These are phyloP conservation scores for Talaromyces thailandensis DNA, from an alignment of 495 filamentous ascomycete species.

Conservation along the genomic window DNA sequence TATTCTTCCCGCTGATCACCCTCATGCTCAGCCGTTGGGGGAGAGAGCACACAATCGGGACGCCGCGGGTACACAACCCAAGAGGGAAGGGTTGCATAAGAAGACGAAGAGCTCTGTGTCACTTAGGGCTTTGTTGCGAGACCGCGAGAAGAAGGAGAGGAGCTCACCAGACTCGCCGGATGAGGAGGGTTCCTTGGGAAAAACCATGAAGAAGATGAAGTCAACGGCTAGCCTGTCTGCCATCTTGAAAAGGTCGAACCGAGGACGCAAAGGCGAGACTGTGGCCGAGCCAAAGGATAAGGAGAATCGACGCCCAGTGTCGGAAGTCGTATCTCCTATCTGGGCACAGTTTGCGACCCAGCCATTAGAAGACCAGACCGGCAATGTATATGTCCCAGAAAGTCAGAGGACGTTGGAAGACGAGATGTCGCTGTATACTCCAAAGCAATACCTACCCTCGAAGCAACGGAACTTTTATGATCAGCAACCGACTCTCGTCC, in stretches of 20 bases:
- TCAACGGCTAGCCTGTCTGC: slow-evolving; percentile 69
- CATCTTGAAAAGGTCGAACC: slow-evolving; percentile 36
- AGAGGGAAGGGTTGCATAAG: slow-evolving; percentile 42
- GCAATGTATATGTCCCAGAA: slow-evolving; percentile 26
- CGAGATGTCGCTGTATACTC: slow-evolving; percentile 54
- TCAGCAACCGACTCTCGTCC: slow-evolving; percentile 45
- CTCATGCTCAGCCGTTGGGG: slow-evolving; percentile 18
- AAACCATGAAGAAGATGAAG: slow-evolving; percentile 63
- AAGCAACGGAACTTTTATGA: slow-evolving; percentile 59
- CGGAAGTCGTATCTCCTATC: slow-evolving; percentile 55
- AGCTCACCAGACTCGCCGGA: slow-evolving; percentile 25
- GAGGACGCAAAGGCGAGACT: slow-evolving; percentile 27
- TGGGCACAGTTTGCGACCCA: slow-evolving; percentile 63
- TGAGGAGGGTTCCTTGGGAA: slow-evolving; percentile 19
- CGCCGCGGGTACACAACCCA: slow-evolving; percentile 18
- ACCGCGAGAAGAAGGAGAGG: slow-evolving; percentile 44
- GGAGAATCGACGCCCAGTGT: slow-evolving; percentile 58
- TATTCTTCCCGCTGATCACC: slow-evolving; percentile 20
- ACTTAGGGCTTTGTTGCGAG: slow-evolving; percentile 48
- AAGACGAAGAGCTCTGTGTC: slow-evolving; percentile 60
- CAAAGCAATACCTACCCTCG: slow-evolving; percentile 50
- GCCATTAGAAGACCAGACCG: slow-evolving; percentile 30
- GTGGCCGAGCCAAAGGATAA: slow-evolving; percentile 54
- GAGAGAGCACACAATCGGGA: slow-evolving; percentile 34
- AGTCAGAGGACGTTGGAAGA: slow-evolving; percentile 38